Base-by-base conservation (phyloP, 768 basidiomycete genomes). In the Pleurotus tuber-regium region DNA sequence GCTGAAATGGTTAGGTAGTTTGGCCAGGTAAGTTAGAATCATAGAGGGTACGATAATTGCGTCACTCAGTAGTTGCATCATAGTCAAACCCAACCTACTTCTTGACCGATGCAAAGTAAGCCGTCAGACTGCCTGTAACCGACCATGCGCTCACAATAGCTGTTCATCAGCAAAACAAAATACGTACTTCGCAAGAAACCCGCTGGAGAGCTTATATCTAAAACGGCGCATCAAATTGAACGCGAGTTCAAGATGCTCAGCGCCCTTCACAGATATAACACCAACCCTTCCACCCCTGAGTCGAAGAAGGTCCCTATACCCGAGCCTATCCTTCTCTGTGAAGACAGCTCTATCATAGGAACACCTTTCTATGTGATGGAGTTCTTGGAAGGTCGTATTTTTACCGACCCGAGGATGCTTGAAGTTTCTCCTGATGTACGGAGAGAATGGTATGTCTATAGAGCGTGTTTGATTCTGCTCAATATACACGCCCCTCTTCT, bases 1-100 rank as follows among this genome's bases (percentile, higher is more conserved):
- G n/a, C n/a, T n/a, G n/a, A n/a, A n/a, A n/a, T n/a, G n/a, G n/a
- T n/a, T n/a, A n/a, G n/a, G n/a, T 55, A 94, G 91, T 93, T 89
- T 69, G 92, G 91, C 39, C 92, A 94, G 83, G 92, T 92, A 67
- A 61, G 74, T 52, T 43, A 12, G 26, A 33, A 18, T 29, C n/a
- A 41, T n/a, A n/a, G n/a, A n/a, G n/a, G n/a, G n/a, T 23, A 31
- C 29, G 48, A 19, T 29, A 26, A 6, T 19, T n/a, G 16, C 28
- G 8, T 25, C 38, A 24, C 11, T 39, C 38, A 39, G 55, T 26
- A 57, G 50, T 31, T 12, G 42, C 35, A 25, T 29, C 12, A 21
- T 65, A 94, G 90, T 93, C 92, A 6, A 99, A 99, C 63, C 96
- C 96, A 0, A 98, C 96, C 0, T 99, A 98, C 66, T 89, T 98